phyloP scores from a whole-genome alignment of 2,329 filamentous ascomycete species.

The Pyricularia grisea region DNA sequence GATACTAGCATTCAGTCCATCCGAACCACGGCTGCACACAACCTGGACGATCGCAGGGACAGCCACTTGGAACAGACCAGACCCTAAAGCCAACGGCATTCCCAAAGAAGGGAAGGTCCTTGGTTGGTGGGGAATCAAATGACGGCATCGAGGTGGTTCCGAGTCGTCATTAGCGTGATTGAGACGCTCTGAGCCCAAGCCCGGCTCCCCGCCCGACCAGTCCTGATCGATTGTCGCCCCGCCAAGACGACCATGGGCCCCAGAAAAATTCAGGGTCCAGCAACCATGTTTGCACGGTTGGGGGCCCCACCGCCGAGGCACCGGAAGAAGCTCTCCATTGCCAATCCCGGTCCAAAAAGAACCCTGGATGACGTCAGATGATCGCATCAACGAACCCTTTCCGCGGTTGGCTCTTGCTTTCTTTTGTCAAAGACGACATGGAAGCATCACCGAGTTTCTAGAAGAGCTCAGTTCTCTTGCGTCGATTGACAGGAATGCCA shows the following conservation, averaged over 20 bases:
- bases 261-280: background rate
- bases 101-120: background rate
- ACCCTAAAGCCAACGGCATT: background rate
- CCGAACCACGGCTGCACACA: background rate
- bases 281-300: background rate
- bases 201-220: background rate
- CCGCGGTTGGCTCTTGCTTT: background rate
- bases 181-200: background rate
- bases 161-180: background rate
- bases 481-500: background rate
- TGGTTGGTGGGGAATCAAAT: background rate
- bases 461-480: background rate
- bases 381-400: background rate
- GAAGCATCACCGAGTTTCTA: background rate
- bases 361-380: background rate
- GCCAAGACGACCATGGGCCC: background rate
- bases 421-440: background rate
- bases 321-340: background rate
- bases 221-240: background rate
- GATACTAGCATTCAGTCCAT: background rate
- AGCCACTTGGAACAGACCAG: background rate
- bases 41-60: background rate
- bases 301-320: background rate
- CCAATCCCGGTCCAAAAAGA: background rate
- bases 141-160: background rate